These are phyloP conservation scores for Setaria viridis DNA, from an alignment of 202 grass and related monocot species.

Conservation along the genomic window DNA sequence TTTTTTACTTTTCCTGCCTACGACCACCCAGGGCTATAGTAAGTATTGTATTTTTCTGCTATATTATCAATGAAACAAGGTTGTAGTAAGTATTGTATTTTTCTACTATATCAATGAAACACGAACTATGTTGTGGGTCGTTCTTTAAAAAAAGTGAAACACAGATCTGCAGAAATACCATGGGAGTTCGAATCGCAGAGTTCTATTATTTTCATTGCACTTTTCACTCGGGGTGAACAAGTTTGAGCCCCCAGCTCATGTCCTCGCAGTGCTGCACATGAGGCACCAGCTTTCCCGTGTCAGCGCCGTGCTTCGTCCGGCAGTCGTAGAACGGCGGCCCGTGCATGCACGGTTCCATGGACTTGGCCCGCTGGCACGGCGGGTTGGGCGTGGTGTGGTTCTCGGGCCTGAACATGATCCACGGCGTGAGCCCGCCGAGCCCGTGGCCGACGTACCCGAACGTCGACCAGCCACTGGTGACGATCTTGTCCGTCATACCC, in stretches of 20 bases:
- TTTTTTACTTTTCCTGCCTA: no score
- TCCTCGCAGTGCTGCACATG: slow-evolving; percentile 63
- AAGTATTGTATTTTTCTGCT: no score
- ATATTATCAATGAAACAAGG: no score
- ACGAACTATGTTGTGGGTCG: no score
- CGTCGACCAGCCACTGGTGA: slow-evolving; percentile 63
- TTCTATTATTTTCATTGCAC: slow-evolving; percentile 13
- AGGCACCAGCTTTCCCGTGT: slow-evolving; percentile 50
- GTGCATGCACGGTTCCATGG: slow-evolving; percentile 65
- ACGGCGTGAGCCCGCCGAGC: slow-evolving; percentile 56
- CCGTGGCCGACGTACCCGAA: slow-evolving; percentile 55
- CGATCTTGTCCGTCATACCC: slow-evolving; percentile 49
- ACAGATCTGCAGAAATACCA: background rate
- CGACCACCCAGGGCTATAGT: no score
- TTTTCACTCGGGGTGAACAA: slow-evolving; percentile 55
- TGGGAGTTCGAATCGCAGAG: background rate
- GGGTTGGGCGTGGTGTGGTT: slow-evolving; percentile 48
- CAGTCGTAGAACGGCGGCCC: slow-evolving; percentile 58
- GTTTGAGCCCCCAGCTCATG: slow-evolving; percentile 60
- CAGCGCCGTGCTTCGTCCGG: slow-evolving; percentile 27
- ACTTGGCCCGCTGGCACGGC: slow-evolving; percentile 42
- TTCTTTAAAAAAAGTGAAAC: no score
- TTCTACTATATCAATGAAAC: no score
- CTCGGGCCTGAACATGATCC: slow-evolving; percentile 64
- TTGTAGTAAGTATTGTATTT: no score